Evolutionary conservation across 2,329 filamentous ascomycete genomes (phyloP), one percentile per base, ranked within the genome.

Genomic region (Rhexocercosporidium sp.): DNA sequence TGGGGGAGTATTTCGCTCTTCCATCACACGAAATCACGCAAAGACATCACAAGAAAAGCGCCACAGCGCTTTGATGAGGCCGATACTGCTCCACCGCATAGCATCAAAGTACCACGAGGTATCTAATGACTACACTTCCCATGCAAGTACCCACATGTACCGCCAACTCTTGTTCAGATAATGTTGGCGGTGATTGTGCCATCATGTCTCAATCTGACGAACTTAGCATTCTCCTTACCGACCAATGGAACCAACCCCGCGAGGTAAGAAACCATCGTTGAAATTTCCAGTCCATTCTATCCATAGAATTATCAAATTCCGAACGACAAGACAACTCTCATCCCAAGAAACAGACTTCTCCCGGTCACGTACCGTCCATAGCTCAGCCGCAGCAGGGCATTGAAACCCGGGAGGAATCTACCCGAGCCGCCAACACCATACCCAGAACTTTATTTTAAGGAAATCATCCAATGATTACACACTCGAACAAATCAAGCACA

Each of bases 381-480:
- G n/a, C 4, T n/a, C 44, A 11, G 18, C 44, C 44, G 44, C 44
- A 47, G 44, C 54, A 41, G 14, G 20, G 54, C 54, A 57, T 18
- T 53, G 54, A 57, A 57, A 57, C 54, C 12, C 54, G 31, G 54
- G n/a, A 57, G 34, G 54, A 57, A 25, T 7, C 7, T 57, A 57
- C 31, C 31, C 54, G 54, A 25, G 54, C 20, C 25, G 44, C 44
- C 20, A 47, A 20, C 20, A 41, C 34, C 34, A 14, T 39, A 25
- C 25, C n/a, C 44, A 47, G n/a, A 47, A 47, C n/a, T 2, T n/a
- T 47, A 44, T 44, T 44, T 16, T 18, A 16, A 44, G 9, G 16
- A 22, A 20, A 37, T 37, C 31, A 41, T 20, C 54, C n/a, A 20
- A 57, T 25, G n/a, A n/a, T n/a, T n/a, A n/a, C n/a, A n/a, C n/a